phyloP scores from a whole-genome alignment of 2,329 filamentous ascomycete genomes.

The Colletotrichum siamense region DNA sequence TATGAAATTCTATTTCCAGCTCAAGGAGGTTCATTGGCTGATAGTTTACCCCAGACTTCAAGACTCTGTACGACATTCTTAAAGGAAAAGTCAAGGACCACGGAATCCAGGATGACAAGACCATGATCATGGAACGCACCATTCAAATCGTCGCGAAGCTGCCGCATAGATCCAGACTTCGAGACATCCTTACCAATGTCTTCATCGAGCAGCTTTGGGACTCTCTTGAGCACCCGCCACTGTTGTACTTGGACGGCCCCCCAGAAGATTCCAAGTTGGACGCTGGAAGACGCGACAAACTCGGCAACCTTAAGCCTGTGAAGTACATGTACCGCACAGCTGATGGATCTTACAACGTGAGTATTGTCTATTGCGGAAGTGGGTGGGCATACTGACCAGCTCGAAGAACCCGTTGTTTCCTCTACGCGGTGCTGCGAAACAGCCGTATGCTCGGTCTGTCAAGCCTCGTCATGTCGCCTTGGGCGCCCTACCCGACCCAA shows the following conservation, averaged over 20 bases:
- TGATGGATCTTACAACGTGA: conserved; percentile 72
- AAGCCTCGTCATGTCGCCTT: conserved; percentile 63
- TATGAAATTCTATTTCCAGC: conserved; percentile 27
- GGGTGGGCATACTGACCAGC: background rate
- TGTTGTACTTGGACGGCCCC: conserved; percentile 64
- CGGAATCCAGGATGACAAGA: conserved; percentile 73
- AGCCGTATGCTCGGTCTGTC: conserved; percentile 70
- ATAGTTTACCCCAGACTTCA: conserved; percentile 53
- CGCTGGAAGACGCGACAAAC: background rate
- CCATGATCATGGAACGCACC: conserved; percentile 76
- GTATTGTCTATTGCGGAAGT: conserved; percentile 3
- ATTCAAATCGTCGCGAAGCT: conserved; percentile 74
- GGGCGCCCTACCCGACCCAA: conserved; percentile 71
- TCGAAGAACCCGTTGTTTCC: conserved; percentile 68
- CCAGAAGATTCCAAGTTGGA: background rate
- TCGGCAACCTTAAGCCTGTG: background rate
- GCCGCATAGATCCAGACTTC: conserved; percentile 64
- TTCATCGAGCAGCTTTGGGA: conserved; percentile 76
- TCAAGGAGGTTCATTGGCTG: fast-evolving
- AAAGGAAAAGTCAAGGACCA: conserved; percentile 67
- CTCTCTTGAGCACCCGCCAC: conserved; percentile 74
- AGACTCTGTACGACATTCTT: conserved; percentile 67
- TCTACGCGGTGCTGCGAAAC: conserved; percentile 69
- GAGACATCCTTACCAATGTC: conserved; percentile 67
- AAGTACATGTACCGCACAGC: conserved; percentile 69